phyloP scores from a whole-genome alignment of 306 rosid genomes.

The Alnus rubra region DNA sequence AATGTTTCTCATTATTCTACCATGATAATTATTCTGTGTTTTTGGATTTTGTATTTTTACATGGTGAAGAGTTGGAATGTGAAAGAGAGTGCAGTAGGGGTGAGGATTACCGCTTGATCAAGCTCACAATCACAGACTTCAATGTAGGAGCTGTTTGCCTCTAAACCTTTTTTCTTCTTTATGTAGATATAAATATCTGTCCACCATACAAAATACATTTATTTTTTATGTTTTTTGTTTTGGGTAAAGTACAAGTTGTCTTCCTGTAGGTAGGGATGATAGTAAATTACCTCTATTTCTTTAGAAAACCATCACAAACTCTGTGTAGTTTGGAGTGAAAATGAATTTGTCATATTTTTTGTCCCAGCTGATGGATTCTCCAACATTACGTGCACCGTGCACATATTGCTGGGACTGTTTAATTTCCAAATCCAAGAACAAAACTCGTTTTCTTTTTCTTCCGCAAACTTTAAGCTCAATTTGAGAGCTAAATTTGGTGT shows the following conservation, averaged over 20 bases:
- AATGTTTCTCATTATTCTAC: not conserved
- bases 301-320: not conserved
- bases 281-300: not conserved
- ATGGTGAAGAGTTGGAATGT: constrained; percentile 71
- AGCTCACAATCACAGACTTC: constrained; percentile 86
- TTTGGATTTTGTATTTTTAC: constrained; percentile 20
- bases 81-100: constrained; percentile 99
- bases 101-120: constrained; percentile 90
- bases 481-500: not conserved
- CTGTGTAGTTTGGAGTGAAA: not conserved
- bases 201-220: not conserved
- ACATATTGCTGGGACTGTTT: not conserved
- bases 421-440: not conserved
- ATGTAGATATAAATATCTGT: not conserved
- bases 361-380: not conserved
- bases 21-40: constrained; percentile 19
- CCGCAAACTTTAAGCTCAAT: not conserved
- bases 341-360: not conserved
- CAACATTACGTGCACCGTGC: not conserved
- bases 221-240: not conserved
- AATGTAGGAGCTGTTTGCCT: constrained; percentile 40
- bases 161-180: constrained; percentile 16
- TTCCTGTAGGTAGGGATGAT: not conserved
- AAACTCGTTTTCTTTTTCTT: not conserved
- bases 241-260: not conserved